phyloP scores from a whole-genome alignment of 148 eudicot species.

The Diospyros lotus region DNA sequence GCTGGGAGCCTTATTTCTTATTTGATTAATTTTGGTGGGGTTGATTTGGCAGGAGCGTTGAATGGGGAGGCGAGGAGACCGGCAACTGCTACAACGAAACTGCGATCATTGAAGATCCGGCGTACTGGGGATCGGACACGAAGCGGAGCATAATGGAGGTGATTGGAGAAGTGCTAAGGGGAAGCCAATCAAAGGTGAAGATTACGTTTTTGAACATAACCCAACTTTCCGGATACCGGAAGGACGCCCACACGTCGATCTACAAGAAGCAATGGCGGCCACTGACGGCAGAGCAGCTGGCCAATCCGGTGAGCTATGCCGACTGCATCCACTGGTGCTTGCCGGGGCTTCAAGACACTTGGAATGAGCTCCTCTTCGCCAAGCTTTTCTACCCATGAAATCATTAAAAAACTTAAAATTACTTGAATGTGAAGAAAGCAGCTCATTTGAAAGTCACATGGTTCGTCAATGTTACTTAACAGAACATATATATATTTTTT shows the following conservation, averaged over 20 bases:
- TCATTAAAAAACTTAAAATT: too few species aligned
- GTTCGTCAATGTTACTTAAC: too few species aligned
- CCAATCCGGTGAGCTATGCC: constrained; percentile 76
- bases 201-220: constrained; percentile 85
- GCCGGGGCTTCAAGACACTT: constrained; percentile 90
- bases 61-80: constrained; percentile 72
- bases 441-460: too few species aligned
- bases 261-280: constrained; percentile 93
- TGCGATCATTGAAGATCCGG: constrained; percentile 54
- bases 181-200: constrained; percentile 45
- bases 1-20: too few species aligned
- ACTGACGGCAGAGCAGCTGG: constrained; percentile 64
- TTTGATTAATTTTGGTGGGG: background rate
- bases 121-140: constrained; percentile 77
- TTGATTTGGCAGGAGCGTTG: constrained; percentile 48
- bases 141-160: constrained; percentile 69
- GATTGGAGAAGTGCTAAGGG: constrained; percentile 50
- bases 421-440: too few species aligned
- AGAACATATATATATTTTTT: too few species aligned
- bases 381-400: constrained; percentile 78
- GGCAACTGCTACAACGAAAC: constrained; percentile 90
- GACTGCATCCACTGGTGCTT: constrained; percentile 96
- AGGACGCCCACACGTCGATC: constrained; percentile 89
- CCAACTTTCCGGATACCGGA: constrained; percentile 68
- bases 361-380: constrained; percentile 87